A percentile compares a stretch with the other conserved stretches of the same genome.
phyloP scores from a whole-genome alignment of 805 yeast species.

The Myxozyma nipponensis region DNA sequence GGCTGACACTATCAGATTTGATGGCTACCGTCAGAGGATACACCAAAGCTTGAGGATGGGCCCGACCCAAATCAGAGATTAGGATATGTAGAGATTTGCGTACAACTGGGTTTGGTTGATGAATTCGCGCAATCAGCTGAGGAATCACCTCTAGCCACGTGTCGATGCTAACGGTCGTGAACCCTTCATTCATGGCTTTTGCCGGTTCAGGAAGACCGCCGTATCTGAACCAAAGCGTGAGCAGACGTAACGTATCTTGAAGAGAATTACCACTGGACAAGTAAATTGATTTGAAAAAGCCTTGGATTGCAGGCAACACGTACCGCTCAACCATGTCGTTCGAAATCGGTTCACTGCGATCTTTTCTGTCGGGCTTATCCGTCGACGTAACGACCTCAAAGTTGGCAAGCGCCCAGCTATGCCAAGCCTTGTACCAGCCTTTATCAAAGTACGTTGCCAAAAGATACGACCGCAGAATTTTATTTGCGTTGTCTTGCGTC shows the following conservation, averaged over 20 bases:
- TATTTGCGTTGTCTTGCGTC: slow-evolving; percentile 58
- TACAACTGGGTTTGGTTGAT: slow-evolving; percentile 86
- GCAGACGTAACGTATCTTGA: slow-evolving; percentile 84
- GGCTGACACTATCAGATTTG: slow-evolving; percentile 81
- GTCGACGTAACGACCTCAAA: slow-evolving; percentile 83
- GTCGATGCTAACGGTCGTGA: slow-evolving; percentile 80
- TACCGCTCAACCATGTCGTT: slow-evolving; percentile 65
- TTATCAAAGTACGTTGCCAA: slow-evolving; percentile 92
- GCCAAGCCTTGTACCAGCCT: slow-evolving; percentile 98
- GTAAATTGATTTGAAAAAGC: slow-evolving; percentile 92
- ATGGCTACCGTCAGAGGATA: slow-evolving; percentile 95
- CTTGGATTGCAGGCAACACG: slow-evolving; percentile 93
- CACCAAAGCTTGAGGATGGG: slow-evolving; percentile 95
- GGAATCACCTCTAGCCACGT: slow-evolving; percentile 96
- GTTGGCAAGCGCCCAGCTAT: slow-evolving; percentile 97
- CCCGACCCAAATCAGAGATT: slow-evolving; percentile 82
- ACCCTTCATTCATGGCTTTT: slow-evolving; percentile 84
- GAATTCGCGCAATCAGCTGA: slow-evolving; percentile 91
- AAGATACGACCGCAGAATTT: slow-evolving; percentile 84
- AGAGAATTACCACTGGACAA: slow-evolving; percentile 80
- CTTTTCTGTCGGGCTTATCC: slow-evolving; percentile 30
- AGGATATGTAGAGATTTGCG: slow-evolving; percentile 74
- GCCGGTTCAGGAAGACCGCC: slow-evolving; percentile 94
- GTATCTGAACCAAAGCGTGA: slow-evolving; percentile 93
- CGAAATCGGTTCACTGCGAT: slow-evolving; percentile 26